Evolutionary conservation across 2,329 filamentous ascomycete genomes (phyloP).

Genomic region (Scedosporium minutisporum): DNA sequence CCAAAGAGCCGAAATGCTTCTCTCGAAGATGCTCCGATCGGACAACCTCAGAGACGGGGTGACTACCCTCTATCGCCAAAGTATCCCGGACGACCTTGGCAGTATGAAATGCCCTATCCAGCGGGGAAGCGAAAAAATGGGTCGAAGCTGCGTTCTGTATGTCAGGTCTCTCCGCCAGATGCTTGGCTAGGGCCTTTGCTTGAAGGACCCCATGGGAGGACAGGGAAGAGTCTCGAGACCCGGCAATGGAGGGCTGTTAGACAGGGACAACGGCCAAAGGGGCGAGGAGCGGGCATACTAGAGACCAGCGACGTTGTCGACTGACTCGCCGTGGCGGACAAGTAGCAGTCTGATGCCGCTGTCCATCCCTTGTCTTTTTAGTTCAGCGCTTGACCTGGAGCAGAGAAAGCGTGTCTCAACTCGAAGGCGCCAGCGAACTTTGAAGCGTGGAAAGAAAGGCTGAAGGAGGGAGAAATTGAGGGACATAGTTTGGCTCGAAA

Average conservation of each 20-base stretch:
- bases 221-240: constrained; percentile 67
- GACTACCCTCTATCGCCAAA: constrained; percentile 24
- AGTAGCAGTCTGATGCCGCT: constrained; percentile 46
- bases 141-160: constrained; percentile 14
- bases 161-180: constrained; percentile 36
- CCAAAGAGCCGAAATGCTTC: constrained; percentile 63
- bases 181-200: constrained; percentile 57
- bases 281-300: constrained; percentile 42
- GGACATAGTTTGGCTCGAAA: not conserved
- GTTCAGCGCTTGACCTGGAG: not conserved
- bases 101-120: constrained; percentile 64
- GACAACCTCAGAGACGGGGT: constrained; percentile 11
- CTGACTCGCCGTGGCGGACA: constrained; percentile 80
- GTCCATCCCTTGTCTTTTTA: not conserved
- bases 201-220: constrained; percentile 78
- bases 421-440: not conserved
- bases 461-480: not conserved
- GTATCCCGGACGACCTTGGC: constrained; percentile 55
- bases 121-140: constrained; percentile 67
- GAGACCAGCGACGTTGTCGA: constrained; percentile 73
- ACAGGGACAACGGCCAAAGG: not conserved
- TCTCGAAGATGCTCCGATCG: constrained; percentile 47
- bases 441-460: not conserved
- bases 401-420: not conserved
- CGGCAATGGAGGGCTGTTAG: constrained; percentile 43